A percentile compares a stretch with the other conserved stretches of the same genome.
These are phyloP conservation scores for Hypoxylon fragiforme DNA, from an alignment of 495 filamentous ascomycete species.

Conservation along the genomic window DNA sequence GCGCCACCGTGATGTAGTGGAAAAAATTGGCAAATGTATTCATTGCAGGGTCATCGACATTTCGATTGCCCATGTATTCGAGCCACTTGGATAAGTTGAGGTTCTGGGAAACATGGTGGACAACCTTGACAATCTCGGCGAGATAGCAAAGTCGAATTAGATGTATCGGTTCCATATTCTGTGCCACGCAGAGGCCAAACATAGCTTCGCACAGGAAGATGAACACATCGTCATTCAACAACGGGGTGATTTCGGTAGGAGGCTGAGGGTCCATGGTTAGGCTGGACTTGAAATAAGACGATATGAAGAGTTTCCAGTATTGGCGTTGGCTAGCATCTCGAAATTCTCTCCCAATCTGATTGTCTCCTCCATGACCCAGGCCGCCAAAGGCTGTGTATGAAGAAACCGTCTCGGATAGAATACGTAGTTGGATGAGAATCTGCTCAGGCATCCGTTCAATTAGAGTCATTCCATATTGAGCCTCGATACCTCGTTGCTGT, in stretches of 20 bases:
- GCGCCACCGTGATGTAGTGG: constrained; percentile 38
- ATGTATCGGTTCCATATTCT: constrained; percentile 74
- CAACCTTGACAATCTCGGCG: constrained; percentile 84
- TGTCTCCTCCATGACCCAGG: constrained; percentile 59
- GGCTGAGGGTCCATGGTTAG: constrained; percentile 32
- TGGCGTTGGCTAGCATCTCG: constrained; percentile 70
- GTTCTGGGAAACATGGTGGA: constrained; percentile 54
- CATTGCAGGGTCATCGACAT: constrained; percentile 40
- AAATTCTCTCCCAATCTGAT: constrained; percentile 68
- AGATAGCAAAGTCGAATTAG: constrained; percentile 87
- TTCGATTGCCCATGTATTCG: constrained; percentile 40
- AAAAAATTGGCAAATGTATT: constrained; percentile 52
- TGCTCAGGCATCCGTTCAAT: constrained; percentile 84
- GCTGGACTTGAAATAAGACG: constrained; percentile 51
- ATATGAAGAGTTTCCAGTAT: constrained; percentile 73
- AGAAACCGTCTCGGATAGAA: constrained; percentile 83
- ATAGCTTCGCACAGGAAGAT: constrained; percentile 82
- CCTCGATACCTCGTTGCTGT: constrained; percentile 82
- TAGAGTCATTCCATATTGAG: constrained; percentile 72
- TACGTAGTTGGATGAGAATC: constrained; percentile 82
- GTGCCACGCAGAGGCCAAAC: constrained; percentile 53
- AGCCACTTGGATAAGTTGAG: constrained; percentile 44
- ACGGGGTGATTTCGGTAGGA: constrained; percentile 61
- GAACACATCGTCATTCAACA: constrained; percentile 79
- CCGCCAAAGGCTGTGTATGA: constrained; percentile 82